Conservation (phyloP, 495 filamentous ascomycete genomes). For the Delitschia confertaspora region DNA sequence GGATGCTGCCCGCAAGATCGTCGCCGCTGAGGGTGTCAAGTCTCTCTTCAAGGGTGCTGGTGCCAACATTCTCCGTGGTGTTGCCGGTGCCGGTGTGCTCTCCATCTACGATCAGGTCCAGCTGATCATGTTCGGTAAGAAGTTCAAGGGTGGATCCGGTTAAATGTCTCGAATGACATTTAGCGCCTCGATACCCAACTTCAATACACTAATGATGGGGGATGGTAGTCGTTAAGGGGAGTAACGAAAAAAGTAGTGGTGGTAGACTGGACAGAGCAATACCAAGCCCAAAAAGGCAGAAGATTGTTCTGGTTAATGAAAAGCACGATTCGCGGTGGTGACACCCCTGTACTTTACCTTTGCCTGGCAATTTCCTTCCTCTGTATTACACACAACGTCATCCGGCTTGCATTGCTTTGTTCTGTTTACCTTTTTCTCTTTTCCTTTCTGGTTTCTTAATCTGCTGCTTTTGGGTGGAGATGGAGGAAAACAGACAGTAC, state of each 20-base stretch:
- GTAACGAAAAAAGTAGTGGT: slow-evolving; percentile 24
- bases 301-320: slow-evolving; percentile 37
- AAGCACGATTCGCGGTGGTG: slow-evolving; percentile 28
- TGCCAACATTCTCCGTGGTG: slow-evolving; percentile 99
- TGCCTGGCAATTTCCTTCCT: slow-evolving; percentile 43
- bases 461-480: slow-evolving; percentile 13
- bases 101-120: slow-evolving; percentile 99
- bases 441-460: slow-evolving; percentile 16
- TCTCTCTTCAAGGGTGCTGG: slow-evolving; percentile 99
- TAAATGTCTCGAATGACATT: slow-evolving; percentile 44
- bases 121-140: slow-evolving; percentile 98
- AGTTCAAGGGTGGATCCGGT: slow-evolving; percentile 87
- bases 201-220: slow-evolving; percentile 12
- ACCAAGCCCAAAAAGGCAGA: slow-evolving; percentile 31
- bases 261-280: slow-evolving; percentile 28
- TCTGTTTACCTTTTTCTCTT: slow-evolving; percentile 23
- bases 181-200: slow-evolving; percentile 17
- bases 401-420: slow-evolving; percentile 28
- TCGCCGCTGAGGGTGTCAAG: slow-evolving; percentile 90
- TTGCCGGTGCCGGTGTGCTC: slow-evolving; percentile 99
- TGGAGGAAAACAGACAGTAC: slow-evolving; percentile 21
- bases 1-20: slow-evolving; percentile 90
- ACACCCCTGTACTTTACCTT: slow-evolving; percentile 48
- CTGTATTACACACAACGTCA: slow-evolving; percentile 33
- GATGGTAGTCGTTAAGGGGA: slow-evolving; percentile 22